Conservation (phyloP, 495 filamentous ascomycete species). For the Aspergillus panamensis region DNA sequence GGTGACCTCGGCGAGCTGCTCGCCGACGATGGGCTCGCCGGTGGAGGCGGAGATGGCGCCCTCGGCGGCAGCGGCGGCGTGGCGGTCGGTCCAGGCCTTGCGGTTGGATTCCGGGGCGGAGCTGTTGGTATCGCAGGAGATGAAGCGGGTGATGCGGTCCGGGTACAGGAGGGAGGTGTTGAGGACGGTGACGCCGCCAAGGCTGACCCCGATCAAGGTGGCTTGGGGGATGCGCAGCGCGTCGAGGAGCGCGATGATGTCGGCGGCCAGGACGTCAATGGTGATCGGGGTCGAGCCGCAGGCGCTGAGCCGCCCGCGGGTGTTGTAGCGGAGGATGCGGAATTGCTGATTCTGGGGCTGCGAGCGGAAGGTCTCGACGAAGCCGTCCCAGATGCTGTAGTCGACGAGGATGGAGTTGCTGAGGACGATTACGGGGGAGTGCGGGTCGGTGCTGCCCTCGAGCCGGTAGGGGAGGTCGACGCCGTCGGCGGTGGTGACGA, state of each 20-base stretch:
- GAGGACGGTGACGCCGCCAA: conserved; percentile 73
- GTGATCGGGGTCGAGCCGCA: conserved; percentile 48
- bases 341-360: conserved; percentile 56
- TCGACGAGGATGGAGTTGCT: conserved; percentile 72
- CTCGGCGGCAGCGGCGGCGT: conserved; percentile 60
- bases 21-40: conserved; percentile 53
- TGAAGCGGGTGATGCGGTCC: conserved; percentile 52
- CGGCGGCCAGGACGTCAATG: conserved; percentile 62
- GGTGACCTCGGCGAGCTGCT: conserved; percentile 61
- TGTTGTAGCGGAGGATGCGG: conserved; percentile 68
- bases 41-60: conserved; percentile 39
- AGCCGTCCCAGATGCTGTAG: conserved; percentile 71
- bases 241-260: conserved; percentile 56
- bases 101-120: conserved; percentile 64
- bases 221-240: conserved; percentile 59
- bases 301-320: conserved; percentile 54
- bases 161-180: conserved; percentile 67
- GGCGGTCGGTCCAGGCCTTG: conserved; percentile 72
- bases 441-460: conserved; percentile 63
- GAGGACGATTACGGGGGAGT: conserved; percentile 66
- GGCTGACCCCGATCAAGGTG: conserved; percentile 67
- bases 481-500: conserved; percentile 63
- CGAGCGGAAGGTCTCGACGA: conserved; percentile 59
- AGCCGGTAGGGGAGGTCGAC: conserved; percentile 66
- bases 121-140: conserved; percentile 76